These are phyloP conservation scores for Erythrophleum ivorense DNA, from an alignment of 331 rosid genomes.

Conservation along the genomic window DNA sequence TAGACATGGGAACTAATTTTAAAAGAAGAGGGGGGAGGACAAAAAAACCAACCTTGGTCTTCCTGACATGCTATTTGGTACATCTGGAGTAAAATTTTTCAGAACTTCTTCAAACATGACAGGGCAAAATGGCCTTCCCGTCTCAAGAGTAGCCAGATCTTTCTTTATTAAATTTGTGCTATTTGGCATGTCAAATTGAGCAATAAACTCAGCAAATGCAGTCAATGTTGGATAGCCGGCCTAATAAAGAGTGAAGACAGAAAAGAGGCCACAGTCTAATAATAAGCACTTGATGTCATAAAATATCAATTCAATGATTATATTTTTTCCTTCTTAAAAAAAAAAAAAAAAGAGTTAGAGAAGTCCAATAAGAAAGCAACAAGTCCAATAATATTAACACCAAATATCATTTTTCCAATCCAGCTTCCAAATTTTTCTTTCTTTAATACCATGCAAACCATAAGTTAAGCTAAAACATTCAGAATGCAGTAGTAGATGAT, in stretches of 20 bases:
- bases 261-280: background rate
- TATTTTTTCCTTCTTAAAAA: background rate
- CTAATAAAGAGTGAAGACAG: constrained; percentile 48
- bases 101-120: constrained; percentile 82
- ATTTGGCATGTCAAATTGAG: constrained; percentile 70
- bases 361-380: too few relatives aligned
- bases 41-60: constrained; percentile 68
- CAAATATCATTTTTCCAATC: constrained; percentile 2
- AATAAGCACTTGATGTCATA: constrained; percentile 7
- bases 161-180: constrained; percentile 49
- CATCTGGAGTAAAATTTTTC: constrained; percentile 77
- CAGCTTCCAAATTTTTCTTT: background rate
- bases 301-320: constrained; percentile 26
- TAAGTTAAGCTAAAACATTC: constrained; percentile 7
- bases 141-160: constrained; percentile 59
- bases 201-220: constrained; percentile 77
- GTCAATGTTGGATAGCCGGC: constrained; percentile 76
- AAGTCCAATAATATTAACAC: background rate
- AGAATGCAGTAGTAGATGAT: constrained; percentile 2
- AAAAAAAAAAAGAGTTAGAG: background rate
- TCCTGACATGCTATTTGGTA: constrained; percentile 67
- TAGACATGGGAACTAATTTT: background rate
- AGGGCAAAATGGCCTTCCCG: constrained; percentile 83
- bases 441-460: background rate
- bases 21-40: background rate